Base-by-base conservation (phyloP, 164 flowering plant species). In the Amborella trichopoda region DNA sequence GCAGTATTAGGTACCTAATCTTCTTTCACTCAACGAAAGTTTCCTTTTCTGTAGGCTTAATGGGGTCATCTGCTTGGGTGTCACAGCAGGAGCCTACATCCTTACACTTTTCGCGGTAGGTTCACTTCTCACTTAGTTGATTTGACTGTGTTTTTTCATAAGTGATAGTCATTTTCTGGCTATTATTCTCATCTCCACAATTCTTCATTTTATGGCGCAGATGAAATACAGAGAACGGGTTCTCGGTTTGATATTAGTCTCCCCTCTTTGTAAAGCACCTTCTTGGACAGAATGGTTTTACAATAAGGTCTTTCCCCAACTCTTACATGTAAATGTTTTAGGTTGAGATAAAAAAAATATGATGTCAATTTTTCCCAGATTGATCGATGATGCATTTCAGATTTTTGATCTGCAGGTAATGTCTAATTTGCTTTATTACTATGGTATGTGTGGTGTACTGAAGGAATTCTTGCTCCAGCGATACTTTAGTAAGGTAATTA, bases 251-350 rank as follows among this genome's bases (percentile, higher is more conserved):
- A 68, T 81, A 34, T 82, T 81, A 21, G 72, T 81, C 41, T 81
- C 90, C 34, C 90, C 90, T 58, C 40, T 78, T 32, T 81, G 90
- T 64, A 68, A 68, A 61, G 66, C 74, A 18, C 78, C 90, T 3
- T 76, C 90, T 23, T 81, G 90, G 90, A 68, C 72, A 5, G 85
- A 81, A 59, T 81, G 90, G 90, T 46, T 81, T 30, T 72, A 60
- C 50, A 78, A 72, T 44, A 81, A 81, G 85, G 90, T 76, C 44
- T 21, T 5, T 55, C n/a, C n/a, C n/a, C n/a, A n/a, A n/a, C n/a
- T n/a, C n/a, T n/a, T n/a, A n/a, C n/a, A n/a, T n/a, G n/a, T n/a
- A n/a, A n/a, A n/a, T n/a, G n/a, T n/a, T n/a, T n/a, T n/a, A n/a
- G n/a, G n/a, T n/a, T n/a, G n/a, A n/a, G n/a, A n/a, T n/a, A n/a